Evolutionary conservation across 371 early-diverging fungal species (phyloP).

Genomic region (Apophysomyces sp.): DNA sequence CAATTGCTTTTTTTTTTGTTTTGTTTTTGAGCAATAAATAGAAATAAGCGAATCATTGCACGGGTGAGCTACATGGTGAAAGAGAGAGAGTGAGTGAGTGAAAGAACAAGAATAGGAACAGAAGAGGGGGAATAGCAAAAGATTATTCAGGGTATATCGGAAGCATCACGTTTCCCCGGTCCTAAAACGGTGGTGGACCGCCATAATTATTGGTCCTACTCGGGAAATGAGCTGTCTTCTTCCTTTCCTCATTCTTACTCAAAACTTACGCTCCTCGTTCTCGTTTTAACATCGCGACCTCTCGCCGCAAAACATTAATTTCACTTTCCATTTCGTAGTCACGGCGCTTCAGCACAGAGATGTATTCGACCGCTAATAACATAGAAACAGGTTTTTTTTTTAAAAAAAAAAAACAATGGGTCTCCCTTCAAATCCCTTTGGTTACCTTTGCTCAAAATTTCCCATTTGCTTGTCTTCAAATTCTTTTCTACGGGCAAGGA

Average conservation of each 20-base stretch:
- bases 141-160: slow-evolving; percentile 1
- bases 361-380: slow-evolving; percentile 51
- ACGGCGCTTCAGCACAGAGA: slow-evolving; percentile 45
- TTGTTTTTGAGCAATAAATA: no score
- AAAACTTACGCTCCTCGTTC: slow-evolving; percentile 23
- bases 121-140: neutral
- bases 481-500: slow-evolving; percentile 73
- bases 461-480: slow-evolving; percentile 85
- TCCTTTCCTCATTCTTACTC: neutral
- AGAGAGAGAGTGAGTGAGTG: neutral
- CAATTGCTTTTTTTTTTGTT: no score
- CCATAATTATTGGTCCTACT: neutral
- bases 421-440: neutral
- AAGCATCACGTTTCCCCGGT: neutral
- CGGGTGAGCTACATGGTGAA: neutral
- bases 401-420: neutral
- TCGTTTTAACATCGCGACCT: slow-evolving; percentile 36
- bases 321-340: slow-evolving; percentile 53
- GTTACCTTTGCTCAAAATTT: slow-evolving; percentile 79
- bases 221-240: neutral
- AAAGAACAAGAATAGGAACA: neutral
- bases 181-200: slow-evolving; percentile 1
- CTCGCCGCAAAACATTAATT: slow-evolving; percentile 40
- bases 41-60: neutral
- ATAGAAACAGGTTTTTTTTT: no score